Conservation (phyloP, 2,329 filamentous ascomycete species). For the Fusarium proliferatum region DNA sequence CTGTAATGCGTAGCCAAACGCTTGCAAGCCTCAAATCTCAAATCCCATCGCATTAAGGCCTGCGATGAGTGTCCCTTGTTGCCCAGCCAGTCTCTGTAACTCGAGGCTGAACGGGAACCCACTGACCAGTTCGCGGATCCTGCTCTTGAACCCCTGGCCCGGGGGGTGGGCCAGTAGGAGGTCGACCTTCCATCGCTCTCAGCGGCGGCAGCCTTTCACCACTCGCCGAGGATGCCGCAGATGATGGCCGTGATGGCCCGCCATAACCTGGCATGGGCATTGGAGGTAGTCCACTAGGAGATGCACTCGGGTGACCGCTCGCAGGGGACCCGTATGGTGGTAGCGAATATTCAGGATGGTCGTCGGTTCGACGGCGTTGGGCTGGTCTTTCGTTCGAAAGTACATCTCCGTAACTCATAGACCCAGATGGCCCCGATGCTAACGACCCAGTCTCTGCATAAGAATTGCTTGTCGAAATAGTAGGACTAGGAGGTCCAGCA, state of each 20-base stretch:
- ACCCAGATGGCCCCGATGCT: constrained; percentile 41
- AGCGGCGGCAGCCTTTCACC: constrained; percentile 62
- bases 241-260: constrained; percentile 52
- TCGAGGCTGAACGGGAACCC: constrained; percentile 48
- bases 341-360: constrained; percentile 56
- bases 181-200: constrained; percentile 56
- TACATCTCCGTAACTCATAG: constrained; percentile 54
- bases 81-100: constrained; percentile 53
- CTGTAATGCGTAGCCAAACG: background rate
- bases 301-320: constrained; percentile 44
- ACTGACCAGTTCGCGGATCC: constrained; percentile 52
- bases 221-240: constrained; percentile 51
- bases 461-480: constrained; percentile 50
- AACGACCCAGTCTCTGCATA: constrained; percentile 54
- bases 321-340: constrained; percentile 53
- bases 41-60: constrained; percentile 34
- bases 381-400: constrained; percentile 58
- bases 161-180: constrained; percentile 35
- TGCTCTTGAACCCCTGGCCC: constrained; percentile 49
- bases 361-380: constrained; percentile 61
- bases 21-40: constrained; percentile 9
- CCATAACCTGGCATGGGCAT: constrained; percentile 55
- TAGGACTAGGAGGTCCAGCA: constrained; percentile 64
- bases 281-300: constrained; percentile 55
- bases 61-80: constrained; percentile 44